Evolutionary conservation across 2,329 filamentous ascomycete species (phyloP).

Genomic region (Fusarium praegraminearum): DNA sequence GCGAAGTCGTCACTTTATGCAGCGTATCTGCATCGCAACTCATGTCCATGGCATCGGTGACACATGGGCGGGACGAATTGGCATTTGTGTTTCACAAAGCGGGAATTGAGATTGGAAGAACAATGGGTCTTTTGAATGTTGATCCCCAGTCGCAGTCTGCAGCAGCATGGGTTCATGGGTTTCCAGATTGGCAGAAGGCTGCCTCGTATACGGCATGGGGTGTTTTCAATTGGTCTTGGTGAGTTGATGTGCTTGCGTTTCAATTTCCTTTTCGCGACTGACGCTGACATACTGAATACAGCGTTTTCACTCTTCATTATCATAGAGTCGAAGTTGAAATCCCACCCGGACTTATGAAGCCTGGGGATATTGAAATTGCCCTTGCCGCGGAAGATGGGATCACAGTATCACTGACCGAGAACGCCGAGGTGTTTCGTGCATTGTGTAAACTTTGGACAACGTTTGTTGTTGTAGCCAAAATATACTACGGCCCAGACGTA

Average conservation of each 20-base stretch:
- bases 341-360: background rate
- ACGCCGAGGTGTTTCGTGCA: background rate
- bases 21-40: background rate
- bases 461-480: background rate
- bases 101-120: background rate
- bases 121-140: constrained; percentile 1
- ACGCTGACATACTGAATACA: background rate
- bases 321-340: background rate
- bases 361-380: background rate
- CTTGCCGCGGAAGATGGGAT: background rate
- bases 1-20: background rate
- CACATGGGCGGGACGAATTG: background rate
- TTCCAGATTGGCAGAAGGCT: constrained; percentile 4
- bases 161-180: background rate
- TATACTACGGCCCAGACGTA: background rate
- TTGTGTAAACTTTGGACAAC: background rate
- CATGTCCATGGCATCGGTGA: background rate
- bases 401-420: fast-evolving
- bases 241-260: background rate
- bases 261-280: fast-evolving
- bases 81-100: background rate
- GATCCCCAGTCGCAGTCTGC: background rate
- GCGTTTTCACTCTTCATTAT: background rate
- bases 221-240: background rate
- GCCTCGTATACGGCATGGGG: constrained; percentile 9